Conservation (phyloP, 2,329 filamentous ascomycete genomes). For the Clonostachys rosea region DNA sequence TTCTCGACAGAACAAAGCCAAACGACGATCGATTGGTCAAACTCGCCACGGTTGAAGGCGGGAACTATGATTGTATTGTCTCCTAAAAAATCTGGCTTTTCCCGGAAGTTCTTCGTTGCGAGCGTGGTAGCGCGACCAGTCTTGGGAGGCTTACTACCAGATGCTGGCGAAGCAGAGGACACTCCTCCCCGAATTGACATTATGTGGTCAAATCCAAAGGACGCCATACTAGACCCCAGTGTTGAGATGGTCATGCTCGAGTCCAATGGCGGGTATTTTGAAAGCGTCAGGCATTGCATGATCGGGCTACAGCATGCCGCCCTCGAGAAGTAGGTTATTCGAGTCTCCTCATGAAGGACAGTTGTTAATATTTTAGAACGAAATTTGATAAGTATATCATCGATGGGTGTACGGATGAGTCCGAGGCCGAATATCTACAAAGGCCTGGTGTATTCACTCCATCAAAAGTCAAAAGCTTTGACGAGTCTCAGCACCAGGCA, state of each 20-base stretch:
- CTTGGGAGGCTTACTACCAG: constrained; percentile 52
- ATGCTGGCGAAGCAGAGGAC: constrained; percentile 17
- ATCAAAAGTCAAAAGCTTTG: constrained; percentile 39
- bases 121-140: constrained; percentile 67
- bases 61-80: constrained; percentile 51
- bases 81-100: constrained; percentile 55
- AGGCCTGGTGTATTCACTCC: constrained; percentile 1
- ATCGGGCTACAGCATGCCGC: constrained; percentile 62
- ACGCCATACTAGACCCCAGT: constrained; percentile 63
- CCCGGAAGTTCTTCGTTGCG: constrained; percentile 62
- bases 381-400: constrained; percentile 59
- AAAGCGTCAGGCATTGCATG: constrained; percentile 70
- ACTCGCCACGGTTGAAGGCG: constrained; percentile 44
- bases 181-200: constrained; percentile 69
- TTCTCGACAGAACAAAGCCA: constrained; percentile 65
- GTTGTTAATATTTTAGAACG: constrained; percentile 32
- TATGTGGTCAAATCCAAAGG: constrained; percentile 57
- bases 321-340: constrained; percentile 43
- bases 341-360: background rate
- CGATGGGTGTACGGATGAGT: constrained; percentile 27
- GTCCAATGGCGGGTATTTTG: constrained; percentile 68
- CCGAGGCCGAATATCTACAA: constrained; percentile 19
- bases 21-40: constrained; percentile 60
- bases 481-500: constrained; percentile 66
- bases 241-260: constrained; percentile 77